Conservation (phyloP, 2,329 filamentous ascomycete genomes). For the Diaporthe longicolla region DNA sequence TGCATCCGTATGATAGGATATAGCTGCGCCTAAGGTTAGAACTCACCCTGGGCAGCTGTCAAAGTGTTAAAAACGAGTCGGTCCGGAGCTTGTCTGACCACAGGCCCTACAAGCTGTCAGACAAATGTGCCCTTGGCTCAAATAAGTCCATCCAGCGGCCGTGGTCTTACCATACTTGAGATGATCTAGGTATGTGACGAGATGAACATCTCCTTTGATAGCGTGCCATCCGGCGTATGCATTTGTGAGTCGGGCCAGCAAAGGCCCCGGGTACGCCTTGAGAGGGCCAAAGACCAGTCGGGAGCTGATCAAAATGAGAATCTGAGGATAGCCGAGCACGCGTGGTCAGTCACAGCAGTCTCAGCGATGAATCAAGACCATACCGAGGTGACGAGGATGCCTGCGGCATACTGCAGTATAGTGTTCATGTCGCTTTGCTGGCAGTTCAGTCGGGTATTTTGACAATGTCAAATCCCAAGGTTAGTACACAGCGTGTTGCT, state of each 20-base stretch:
- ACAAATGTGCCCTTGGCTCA: neutral
- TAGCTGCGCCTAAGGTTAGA: neutral
- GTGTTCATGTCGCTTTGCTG: neutral
- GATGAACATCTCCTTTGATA: constrained; percentile 5
- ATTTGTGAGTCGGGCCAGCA: neutral
- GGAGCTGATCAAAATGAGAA: neutral
- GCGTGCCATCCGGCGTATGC: constrained; percentile 12
- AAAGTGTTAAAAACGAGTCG: neutral
- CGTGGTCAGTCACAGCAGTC: neutral
- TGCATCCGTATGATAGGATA: neutral
- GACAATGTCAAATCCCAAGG: neutral
- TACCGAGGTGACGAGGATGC: neutral
- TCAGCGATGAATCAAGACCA: neutral
- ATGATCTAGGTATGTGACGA: constrained; percentile 19
- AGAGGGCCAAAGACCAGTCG: neutral
- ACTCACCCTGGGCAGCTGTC: neutral
- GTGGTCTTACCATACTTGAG: constrained; percentile 5
- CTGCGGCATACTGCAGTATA: neutral
- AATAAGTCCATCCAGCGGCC: neutral
- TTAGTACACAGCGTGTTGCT: neutral
- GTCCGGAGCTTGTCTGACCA: neutral
- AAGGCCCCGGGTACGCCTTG: neutral
- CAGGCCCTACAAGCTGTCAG: neutral
- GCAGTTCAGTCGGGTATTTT: neutral
- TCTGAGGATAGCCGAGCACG: neutral